Percentiles rank a stretch among this genome's conserved stretches.
Evolutionary conservation across 2,329 filamentous ascomycete genomes (phyloP).

Genomic region (Orbilia javanica): DNA sequence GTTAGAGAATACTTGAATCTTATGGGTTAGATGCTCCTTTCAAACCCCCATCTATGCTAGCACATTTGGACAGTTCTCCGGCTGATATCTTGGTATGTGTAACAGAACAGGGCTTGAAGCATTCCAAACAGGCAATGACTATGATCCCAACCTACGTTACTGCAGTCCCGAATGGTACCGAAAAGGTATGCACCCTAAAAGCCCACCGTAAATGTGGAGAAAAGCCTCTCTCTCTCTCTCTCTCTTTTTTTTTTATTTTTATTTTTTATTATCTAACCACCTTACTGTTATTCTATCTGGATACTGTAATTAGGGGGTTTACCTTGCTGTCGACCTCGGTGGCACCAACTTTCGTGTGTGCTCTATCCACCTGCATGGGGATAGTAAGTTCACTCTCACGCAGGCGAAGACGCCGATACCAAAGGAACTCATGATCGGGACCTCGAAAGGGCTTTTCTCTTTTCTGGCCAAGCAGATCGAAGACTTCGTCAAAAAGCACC

Average conservation of each 20-base stretch:
- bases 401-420: constrained; percentile 94
- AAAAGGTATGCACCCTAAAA: constrained; percentile 76
- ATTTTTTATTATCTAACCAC: constrained; percentile 44
- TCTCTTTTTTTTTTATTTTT: too few species aligned
- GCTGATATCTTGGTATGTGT: background rate
- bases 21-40: constrained; percentile 72
- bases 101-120: constrained; percentile 81
- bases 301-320: constrained; percentile 76
- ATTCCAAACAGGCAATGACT: constrained; percentile 83
- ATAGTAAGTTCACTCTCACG: constrained; percentile 93
- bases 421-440: constrained; percentile 87
- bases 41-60: background rate
- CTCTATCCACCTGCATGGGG: constrained; percentile 91
- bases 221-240: too few species aligned
- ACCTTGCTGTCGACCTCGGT: constrained; percentile 96
- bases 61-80: constrained; percentile 1
- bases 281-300: background rate
- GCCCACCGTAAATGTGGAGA: constrained; percentile 28
- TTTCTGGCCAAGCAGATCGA: constrained; percentile 96
- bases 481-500: constrained; percentile 85
- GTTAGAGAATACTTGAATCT: constrained; percentile 88
- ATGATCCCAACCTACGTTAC: constrained; percentile 99
- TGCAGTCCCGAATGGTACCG: constrained; percentile 93
- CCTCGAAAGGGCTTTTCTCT: constrained; percentile 85
- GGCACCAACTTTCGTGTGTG: constrained; percentile 99